Conservation (phyloP, 1,139 yeast genomes). For the Geotrichum candidum region DNA sequence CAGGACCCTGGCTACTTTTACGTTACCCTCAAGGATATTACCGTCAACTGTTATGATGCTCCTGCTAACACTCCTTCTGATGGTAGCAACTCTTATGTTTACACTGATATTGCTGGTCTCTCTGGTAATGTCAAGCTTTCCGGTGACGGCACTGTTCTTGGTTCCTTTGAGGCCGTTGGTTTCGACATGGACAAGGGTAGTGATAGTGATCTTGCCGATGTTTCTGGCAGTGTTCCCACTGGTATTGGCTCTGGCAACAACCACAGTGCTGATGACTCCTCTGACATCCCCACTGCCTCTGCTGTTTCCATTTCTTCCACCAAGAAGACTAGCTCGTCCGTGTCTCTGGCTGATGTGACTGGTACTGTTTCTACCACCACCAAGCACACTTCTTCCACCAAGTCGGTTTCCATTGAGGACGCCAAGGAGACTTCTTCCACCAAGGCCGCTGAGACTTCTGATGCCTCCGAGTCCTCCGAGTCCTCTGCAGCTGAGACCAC, state of each 20-base stretch:
- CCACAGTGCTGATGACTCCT: slow-evolving; percentile 14
- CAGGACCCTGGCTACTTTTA: slow-evolving; percentile 71
- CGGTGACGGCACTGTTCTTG: slow-evolving; percentile 54
- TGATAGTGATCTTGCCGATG: slow-evolving; percentile 23
- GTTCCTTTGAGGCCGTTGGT: slow-evolving; percentile 58
- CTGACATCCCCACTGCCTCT: slow-evolving; percentile 21
- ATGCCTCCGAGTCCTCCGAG: slow-evolving; percentile 18
- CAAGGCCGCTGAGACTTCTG: slow-evolving; percentile 14
- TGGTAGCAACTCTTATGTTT: slow-evolving; percentile 55
- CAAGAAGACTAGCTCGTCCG: slow-evolving; percentile 5
- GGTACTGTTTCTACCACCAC: slow-evolving; percentile 11
- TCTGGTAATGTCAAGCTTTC: slow-evolving; percentile 50
- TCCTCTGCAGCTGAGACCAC: slow-evolving; percentile 11
- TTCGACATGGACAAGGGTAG: slow-evolving; percentile 46
- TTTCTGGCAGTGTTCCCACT: slow-evolving; percentile 22
- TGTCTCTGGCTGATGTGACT: slow-evolving; percentile 12
- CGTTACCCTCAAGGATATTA: slow-evolving; percentile 54
- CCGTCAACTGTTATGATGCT: slow-evolving; percentile 62
- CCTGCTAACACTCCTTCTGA: slow-evolving; percentile 47
- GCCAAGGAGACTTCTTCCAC: slow-evolving; percentile 18
- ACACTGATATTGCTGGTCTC: slow-evolving; percentile 45
- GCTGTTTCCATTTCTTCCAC: slow-evolving; percentile 21
- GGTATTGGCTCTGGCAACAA: slow-evolving; percentile 21
- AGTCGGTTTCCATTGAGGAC: slow-evolving; percentile 7
- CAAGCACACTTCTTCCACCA: slow-evolving; percentile 14